Evolutionary conservation across 2,329 filamentous ascomycete species (phyloP).

Genomic region (Calonectria leucothoes): DNA sequence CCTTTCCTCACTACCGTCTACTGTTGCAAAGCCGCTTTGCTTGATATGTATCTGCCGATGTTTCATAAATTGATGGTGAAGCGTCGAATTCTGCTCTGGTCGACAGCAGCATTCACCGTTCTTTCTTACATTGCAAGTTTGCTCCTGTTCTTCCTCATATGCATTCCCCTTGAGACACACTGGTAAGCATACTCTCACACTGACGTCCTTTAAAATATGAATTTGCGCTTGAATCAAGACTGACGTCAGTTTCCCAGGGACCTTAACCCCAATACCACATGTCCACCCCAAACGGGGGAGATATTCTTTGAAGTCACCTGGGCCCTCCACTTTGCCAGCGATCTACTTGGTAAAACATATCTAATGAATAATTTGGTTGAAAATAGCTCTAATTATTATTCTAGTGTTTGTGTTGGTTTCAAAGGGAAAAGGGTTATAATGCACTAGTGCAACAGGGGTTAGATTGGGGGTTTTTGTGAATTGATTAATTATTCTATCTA

Average conservation of each 20-base stretch:
- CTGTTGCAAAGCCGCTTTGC: not conserved
- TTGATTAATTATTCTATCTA: too few relatives aligned
- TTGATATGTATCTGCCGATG: not conserved
- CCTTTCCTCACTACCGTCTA: not conserved
- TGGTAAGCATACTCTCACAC: not conserved
- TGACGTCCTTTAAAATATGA: too few relatives aligned
- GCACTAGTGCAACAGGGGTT: too few relatives aligned
- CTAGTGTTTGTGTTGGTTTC: too few relatives aligned
- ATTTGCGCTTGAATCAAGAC: not conserved
- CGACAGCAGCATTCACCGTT: not conserved
- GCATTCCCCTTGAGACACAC: not conserved
- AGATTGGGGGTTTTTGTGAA: too few relatives aligned
- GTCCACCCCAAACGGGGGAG: not conserved
- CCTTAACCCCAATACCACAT: not conserved
- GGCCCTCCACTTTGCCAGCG: not conserved
- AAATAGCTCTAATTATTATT: not conserved
- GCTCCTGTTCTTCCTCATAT: not conserved
- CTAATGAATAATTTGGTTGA: not conserved
- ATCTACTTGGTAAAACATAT: not conserved
- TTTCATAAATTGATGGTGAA: not conserved
- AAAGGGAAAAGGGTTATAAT: too few relatives aligned
- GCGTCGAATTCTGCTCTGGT: not conserved
- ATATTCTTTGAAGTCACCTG: not conserved
- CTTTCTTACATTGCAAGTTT: not conserved
- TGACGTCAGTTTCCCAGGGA: not conserved